Percentiles rank a stretch among this genome's conserved stretches.
Conservation (phyloP, 2,329 filamentous ascomycete species). For the Penicillium sp. region DNA sequence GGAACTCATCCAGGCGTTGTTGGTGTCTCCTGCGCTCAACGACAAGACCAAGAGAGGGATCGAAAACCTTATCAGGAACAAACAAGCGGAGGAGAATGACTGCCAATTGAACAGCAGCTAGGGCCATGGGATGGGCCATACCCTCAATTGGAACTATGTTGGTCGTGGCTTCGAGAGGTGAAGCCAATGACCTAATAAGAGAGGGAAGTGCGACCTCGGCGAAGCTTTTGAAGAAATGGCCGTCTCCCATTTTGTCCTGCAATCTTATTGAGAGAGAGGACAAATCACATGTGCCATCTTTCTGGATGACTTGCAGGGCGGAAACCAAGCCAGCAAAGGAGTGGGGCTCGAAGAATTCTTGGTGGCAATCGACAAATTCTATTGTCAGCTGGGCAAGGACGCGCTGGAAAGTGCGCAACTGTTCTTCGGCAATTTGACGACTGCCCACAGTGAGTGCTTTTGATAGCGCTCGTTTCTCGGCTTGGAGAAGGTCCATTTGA, state of each 20-base stretch:
- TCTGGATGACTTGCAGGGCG: slow-evolving; percentile 26
- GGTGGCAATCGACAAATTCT: slow-evolving; percentile 37
- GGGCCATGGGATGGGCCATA: slow-evolving; percentile 44
- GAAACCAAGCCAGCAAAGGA: slow-evolving; percentile 25
- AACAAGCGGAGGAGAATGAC: slow-evolving; percentile 75
- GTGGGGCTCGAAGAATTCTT: slow-evolving; percentile 32
- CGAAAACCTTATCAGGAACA: slow-evolving; percentile 81
- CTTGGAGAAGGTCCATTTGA: slow-evolving; percentile 63
- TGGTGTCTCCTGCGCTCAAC: slow-evolving; percentile 64
- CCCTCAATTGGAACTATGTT: slow-evolving; percentile 12
- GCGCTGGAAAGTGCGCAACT: slow-evolving; percentile 51
- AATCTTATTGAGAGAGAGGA: slow-evolving; percentile 16
- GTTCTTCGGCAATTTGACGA: slow-evolving; percentile 51
- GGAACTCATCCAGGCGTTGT: slow-evolving; percentile 58
- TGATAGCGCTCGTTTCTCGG: slow-evolving; percentile 63
- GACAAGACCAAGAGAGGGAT: slow-evolving; percentile 65
- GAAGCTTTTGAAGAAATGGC: slow-evolving; percentile 40
- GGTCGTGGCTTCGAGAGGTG: neutral
- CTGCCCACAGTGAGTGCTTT: slow-evolving; percentile 55
- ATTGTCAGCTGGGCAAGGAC: slow-evolving; percentile 43
- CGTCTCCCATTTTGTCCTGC: slow-evolving; percentile 19
- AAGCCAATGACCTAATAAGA: slow-evolving; percentile 27
- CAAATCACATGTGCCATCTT: slow-evolving; percentile 17
- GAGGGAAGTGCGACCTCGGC: slow-evolving; percentile 29
- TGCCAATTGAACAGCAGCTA: slow-evolving; percentile 76